Evolutionary conservation across 169 alveolate genomes (phyloP).

Genomic region (Eimeria tenella): DNA sequence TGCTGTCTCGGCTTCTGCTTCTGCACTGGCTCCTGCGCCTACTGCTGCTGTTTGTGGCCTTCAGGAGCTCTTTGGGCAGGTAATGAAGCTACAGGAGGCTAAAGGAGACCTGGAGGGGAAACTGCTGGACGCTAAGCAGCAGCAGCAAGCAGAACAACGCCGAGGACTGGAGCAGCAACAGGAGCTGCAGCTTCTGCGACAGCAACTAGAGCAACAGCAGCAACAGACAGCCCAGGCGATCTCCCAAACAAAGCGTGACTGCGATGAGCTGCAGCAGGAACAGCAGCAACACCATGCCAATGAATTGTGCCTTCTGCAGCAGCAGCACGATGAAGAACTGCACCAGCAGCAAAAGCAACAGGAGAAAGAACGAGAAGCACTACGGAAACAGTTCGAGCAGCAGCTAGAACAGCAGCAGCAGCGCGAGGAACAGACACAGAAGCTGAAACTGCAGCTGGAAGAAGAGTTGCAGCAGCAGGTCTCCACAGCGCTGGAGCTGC

Average conservation of each 20-base stretch:
- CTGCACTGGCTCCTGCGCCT: neutral
- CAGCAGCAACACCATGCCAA: neutral
- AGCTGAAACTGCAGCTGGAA: conserved; percentile 38
- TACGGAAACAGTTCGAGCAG: neutral
- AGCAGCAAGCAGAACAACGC: conserved; percentile 32
- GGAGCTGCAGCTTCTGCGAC: conserved; percentile 42
- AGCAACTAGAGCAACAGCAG: conserved; percentile 36
- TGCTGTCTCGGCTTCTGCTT: conserved; percentile 2
- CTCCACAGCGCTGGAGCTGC: conserved; percentile 27
- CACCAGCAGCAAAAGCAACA: conserved; percentile 1
- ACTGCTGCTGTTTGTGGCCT: neutral
- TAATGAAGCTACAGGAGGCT: conserved; percentile 2
- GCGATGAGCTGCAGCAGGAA: neutral
- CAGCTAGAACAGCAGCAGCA: conserved; percentile 21
- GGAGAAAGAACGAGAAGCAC: neutral
- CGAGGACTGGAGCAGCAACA: conserved; percentile 13
- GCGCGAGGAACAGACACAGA: neutral
- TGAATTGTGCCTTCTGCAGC: neutral
- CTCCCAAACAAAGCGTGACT: conserved; percentile 16
- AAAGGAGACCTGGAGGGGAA: conserved; percentile 26
- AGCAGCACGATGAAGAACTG: neutral
- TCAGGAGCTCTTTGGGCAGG: conserved; percentile 9
- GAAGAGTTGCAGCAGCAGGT: conserved; percentile 51
- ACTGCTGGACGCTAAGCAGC: conserved; percentile 38
- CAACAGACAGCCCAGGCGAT: conserved; percentile 23